phyloP scores from a whole-genome alignment of 148 eudicot species.

The Rhododendron vialii region DNA sequence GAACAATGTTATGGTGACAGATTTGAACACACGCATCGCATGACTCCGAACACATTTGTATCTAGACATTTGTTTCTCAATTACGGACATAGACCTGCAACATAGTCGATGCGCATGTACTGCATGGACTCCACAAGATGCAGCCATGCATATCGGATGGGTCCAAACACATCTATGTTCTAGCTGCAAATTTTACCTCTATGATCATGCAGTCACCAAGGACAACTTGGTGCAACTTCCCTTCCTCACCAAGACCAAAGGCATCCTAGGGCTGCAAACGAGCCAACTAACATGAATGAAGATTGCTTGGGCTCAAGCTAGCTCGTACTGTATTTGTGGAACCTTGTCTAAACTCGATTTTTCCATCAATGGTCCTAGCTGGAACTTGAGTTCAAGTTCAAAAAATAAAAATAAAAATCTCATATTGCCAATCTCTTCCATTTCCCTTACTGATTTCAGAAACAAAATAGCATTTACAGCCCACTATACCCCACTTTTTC shows the following conservation, averaged over 20 bases:
- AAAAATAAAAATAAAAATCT: background rate
- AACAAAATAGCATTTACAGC: background rate
- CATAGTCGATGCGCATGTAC: background rate
- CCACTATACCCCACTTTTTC: background rate
- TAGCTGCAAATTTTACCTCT: background rate
- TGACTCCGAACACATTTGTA: background rate
- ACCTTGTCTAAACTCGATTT: background rate
- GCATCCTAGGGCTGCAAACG: background rate
- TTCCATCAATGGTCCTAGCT: background rate
- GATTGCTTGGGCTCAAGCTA: background rate
- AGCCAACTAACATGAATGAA: background rate
- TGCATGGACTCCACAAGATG: too few relatives aligned
- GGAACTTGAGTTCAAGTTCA: background rate
- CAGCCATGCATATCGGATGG: too few relatives aligned
- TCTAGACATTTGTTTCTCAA: background rate
- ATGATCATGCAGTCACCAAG: background rate
- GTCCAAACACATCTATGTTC: too few relatives aligned
- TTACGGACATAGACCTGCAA: too few relatives aligned
- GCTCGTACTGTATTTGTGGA: background rate
- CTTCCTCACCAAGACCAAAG: background rate
- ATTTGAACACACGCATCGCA: background rate
- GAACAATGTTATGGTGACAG: background rate
- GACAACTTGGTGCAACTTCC: background rate
- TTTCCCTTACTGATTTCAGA: background rate
- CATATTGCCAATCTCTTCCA: background rate